Evolutionary conservation across 2,329 filamentous ascomycete species (phyloP).

Genomic region (Aspergillus pseudoglaucus): DNA sequence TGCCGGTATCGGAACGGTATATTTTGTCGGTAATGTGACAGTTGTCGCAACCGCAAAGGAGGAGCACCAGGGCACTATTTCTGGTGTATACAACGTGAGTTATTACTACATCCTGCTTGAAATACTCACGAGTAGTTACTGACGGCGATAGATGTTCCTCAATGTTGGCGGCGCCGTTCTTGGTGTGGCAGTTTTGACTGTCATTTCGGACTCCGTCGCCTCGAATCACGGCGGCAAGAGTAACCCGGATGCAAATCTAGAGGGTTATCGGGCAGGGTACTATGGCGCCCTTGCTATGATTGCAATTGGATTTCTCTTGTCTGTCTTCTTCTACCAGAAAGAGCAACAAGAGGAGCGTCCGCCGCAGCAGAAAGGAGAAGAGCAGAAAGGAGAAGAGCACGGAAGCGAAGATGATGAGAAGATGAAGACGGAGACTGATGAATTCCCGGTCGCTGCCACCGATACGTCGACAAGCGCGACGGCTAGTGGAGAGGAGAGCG

Average conservation of each 20-base stretch:
- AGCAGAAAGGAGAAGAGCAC: too few relatives aligned
- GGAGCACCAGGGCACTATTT: neutral
- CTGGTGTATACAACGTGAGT: neutral
- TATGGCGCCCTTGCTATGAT: neutral
- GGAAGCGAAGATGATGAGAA: too few relatives aligned
- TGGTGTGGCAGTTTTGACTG: neutral
- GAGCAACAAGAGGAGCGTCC: too few relatives aligned
- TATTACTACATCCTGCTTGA: neutral
- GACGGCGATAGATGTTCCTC: neutral
- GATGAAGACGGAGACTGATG: too few relatives aligned
- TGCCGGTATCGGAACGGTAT: neutral
- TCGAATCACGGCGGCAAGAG: neutral
- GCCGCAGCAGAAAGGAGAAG: too few relatives aligned
- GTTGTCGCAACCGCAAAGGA: neutral
- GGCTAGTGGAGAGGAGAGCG: too few relatives aligned
- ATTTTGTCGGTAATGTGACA: neutral
- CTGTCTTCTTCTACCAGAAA: too few relatives aligned
- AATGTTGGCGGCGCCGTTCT: neutral
- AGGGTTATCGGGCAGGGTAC: neutral
- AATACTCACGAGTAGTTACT: neutral
- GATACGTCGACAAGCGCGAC: too few relatives aligned
- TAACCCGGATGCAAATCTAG: neutral
- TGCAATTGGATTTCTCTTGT: too few relatives aligned
- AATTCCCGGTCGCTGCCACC: too few relatives aligned
- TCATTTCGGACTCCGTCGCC: neutral